These are phyloP conservation scores for Nakazawaea laoshanensis DNA, from an alignment of 805 yeast genomes.

Conservation along the genomic window DNA sequence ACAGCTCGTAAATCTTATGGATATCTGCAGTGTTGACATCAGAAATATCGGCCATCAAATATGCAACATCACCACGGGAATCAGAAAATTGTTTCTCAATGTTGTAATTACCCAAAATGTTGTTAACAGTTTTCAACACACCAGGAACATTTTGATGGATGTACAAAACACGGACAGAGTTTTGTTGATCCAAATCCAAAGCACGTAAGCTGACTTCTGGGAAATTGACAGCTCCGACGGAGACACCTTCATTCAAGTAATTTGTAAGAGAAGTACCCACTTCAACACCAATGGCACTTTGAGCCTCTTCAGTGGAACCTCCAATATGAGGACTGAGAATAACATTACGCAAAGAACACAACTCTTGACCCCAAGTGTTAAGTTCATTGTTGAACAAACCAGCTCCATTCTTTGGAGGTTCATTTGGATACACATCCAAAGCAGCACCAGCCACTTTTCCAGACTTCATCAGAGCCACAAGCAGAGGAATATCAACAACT, in stretches of 20 bases:
- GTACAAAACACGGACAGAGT: constrained; percentile 87
- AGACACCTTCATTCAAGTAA: constrained; percentile 92
- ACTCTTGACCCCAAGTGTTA: constrained; percentile 78
- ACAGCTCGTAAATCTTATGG: constrained; percentile 72
- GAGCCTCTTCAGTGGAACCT: constrained; percentile 99
- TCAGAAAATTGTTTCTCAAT: constrained; percentile 98
- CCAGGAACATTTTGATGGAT: constrained; percentile 98
- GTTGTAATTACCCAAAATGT: constrained; percentile 88
- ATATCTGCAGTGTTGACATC: constrained; percentile 78
- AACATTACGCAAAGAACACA: constrained; percentile 74
- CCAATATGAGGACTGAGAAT: constrained; percentile 97
- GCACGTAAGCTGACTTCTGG: constrained; percentile 94
- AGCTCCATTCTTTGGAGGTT: constrained; percentile 95
- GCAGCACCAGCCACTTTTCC: constrained; percentile 98
- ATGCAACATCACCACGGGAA: constrained; percentile 92
- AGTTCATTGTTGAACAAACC: constrained; percentile 62
- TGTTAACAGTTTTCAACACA: constrained; percentile 94
- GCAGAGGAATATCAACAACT: constrained; percentile 92
- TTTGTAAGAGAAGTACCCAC: constrained; percentile 80
- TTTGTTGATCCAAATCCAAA: constrained; percentile 76
- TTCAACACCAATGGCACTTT: constrained; percentile 94
- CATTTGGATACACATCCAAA: constrained; percentile 91
- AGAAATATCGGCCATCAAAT: constrained; percentile 94
- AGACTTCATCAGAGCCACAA: constrained; percentile 81
- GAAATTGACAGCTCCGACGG: constrained; percentile 96